Percentiles rank a stretch among this genome's conserved stretches.
Conservation (phyloP, 208 protist genomes). For the Leishmania arabica region DNA sequence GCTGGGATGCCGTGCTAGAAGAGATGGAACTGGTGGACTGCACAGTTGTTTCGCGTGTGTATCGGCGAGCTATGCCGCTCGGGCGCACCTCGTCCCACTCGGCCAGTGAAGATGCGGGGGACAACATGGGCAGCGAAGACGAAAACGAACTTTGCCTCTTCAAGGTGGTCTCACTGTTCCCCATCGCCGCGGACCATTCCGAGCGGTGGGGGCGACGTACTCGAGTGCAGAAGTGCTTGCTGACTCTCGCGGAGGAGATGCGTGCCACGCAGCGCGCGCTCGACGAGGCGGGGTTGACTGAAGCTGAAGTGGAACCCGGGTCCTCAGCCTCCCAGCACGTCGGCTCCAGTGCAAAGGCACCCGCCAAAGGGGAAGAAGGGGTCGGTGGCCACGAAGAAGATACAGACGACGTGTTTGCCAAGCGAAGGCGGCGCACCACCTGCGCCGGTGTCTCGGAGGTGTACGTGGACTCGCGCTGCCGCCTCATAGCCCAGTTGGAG, state of each 20-base stretch:
- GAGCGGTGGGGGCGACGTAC: constrained; percentile 21
- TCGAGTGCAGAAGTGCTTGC: constrained; percentile 18
- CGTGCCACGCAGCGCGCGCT: constrained; percentile 24
- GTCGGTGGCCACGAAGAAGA: not conserved
- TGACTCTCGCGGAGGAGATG: constrained; percentile 27
- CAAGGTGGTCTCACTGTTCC: constrained; percentile 31
- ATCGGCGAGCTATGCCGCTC: constrained; percentile 8
- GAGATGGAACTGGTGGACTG: constrained; percentile 32
- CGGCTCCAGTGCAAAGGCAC: not conserved
- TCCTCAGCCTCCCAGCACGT: not conserved
- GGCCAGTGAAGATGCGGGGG: not conserved
- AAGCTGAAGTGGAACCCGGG: constrained; percentile 5
- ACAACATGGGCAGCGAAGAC: not conserved
- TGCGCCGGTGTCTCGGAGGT: constrained; percentile 55
- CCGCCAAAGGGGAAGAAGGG: not conserved
- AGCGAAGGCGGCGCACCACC: constrained; percentile 17
- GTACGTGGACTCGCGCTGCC: constrained; percentile 60
- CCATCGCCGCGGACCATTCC: constrained; percentile 11
- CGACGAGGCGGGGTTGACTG: constrained; percentile 25
- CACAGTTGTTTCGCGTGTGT: constrained; percentile 29
- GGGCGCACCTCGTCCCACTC: not conserved
- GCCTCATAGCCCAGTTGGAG: constrained; percentile 71
- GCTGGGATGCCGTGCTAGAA: constrained; percentile 22
- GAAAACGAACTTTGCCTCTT: constrained; percentile 25
- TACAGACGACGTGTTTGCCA: not conserved